Base-by-base conservation (phyloP, 495 filamentous ascomycete genomes). In the Hypoxylon perforatum region DNA sequence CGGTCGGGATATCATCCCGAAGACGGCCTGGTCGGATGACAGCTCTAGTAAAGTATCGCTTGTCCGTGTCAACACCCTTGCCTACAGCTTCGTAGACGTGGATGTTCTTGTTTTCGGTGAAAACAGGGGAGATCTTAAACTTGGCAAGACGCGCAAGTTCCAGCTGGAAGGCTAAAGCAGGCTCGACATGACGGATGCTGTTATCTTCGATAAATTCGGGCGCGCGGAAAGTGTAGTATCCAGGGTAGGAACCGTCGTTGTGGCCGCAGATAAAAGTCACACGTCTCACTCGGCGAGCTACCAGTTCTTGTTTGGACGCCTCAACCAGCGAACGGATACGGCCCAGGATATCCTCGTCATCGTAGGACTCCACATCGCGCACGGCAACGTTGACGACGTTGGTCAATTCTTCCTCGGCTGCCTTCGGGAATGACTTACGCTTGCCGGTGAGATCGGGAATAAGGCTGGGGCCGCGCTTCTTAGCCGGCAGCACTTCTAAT, bases 91-190 rank as follows among this genome's bases (percentile, higher is more conserved):
- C 93, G 80, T 98, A 99, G 50, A 99, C 93, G 80, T 98, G 96
- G 62, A 99, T 97, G 81, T 96, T 97, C 63, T 94, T 89, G 81
- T 99, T 99, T 78, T 98, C 94, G 0, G 96, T 98, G 83, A 99
- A 99, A 42, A 98, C 92, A 0, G 95, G 94, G 79, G 92, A 95
- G 81, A 98, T 94, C 77, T 90, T 89, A 88, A 99, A 99, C 77
- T 97, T 98, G 71, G 92, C 90, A 41, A 99, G 87, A 78, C 95
- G 90, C 18, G 90, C 88, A 60, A 99, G 86, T 77, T 99, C 95
- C 70, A 97, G 89, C 84, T 99, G 95, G 91, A 98, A 99, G 71
- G 95, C 93, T 71, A 97, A 81, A 49, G 95, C 94, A 41, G 95
- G 95, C 80, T 99, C 95, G 61, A 88, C 94, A 79, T 99, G 96